Base-by-base conservation (phyloP, 345 rosid species). In the Aethionema arabicum region DNA sequence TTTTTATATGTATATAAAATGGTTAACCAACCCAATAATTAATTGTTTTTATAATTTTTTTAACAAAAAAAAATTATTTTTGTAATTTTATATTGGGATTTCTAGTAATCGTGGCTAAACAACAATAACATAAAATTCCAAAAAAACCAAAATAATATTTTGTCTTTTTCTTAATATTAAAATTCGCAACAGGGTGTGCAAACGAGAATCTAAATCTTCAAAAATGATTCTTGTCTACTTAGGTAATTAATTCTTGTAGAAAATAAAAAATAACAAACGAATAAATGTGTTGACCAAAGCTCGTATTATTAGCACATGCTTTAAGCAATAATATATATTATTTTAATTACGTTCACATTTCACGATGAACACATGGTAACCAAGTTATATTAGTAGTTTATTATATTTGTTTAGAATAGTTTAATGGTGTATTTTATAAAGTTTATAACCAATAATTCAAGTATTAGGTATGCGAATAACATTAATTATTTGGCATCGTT, bases 311-410 rank as follows among this genome's bases (percentile, higher is more conserved):
- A 69, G 58, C 57, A 54, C 63, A 40, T 47, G 68, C 57, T 69
- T 53, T 46, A 54, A 10, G 56, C 61, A 61, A 46, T 43, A 41
- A 48, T 49, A 13, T 32, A 35, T 15, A 3, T 33, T 49, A 63
- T 49, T 39, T 69, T 56, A 40, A 59, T 63, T 63, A 27, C 32
- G 56, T 70, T 63, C 48, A 70, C 64, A 49, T 56, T 42, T 33
- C 69, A 70, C 69, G 69, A 56, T 40, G 8, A 44, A 70, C 69
- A 70, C 69, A 42, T 70, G 74, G 46, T n/a, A 56, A 56, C 11
- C 12, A 50, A 21, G 33, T 14, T 56, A 0, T 40, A 5, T 27
- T 13, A 6, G 27, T 21, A 21, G 27, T 37, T 37, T 40, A 38
- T 32, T 12, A 15, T 32, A 10, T 33, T 40, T 12, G 2, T 39